Evolutionary conservation across 2,329 filamentous ascomycete species (phyloP), one percentile per base, ranked within the genome.

Genomic region (Talaromyces sp.): DNA sequence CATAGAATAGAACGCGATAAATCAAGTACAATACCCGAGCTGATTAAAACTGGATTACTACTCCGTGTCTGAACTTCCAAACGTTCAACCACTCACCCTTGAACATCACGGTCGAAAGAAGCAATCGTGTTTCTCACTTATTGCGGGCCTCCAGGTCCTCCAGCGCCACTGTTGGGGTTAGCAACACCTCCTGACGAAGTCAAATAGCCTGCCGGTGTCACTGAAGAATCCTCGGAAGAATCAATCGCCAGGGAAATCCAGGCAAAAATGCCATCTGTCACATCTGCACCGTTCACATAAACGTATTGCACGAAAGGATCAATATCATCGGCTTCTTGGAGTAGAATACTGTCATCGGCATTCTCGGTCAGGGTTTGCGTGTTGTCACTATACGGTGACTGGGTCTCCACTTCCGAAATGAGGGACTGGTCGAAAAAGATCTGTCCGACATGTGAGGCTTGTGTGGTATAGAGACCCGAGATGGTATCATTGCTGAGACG

Each of bases 401-500:
- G 77, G 10, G 73, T 73, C 67, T 87, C 82, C 63, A 89, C 84
- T 45, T 77, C 67, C 31, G 70, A 70, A 68, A 86, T 82, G 10
- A 90, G 82, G 67, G 80, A 78, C 72, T 88, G 83, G 73, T 90
- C 86, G 64, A 87, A 87, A 81, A 87, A 90, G 60, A 87, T 72
- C 73, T 90, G 87, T 19, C 87, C 87, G 45, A 89, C 81, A 75
- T 90, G 87, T 8, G 83, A 82, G 65, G 85, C 81, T 60, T 76
- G 79, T 13, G 74, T 24, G 14, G 68, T 70, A 66, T 73, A 75
- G 16, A 80, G 79, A 66, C 80, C 83, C 47, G 76, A 74, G 67
- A 85, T 50, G 24, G 47, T 50, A 31, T 31, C 47, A 24, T 50
- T 50, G 24, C 22, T 24, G 11, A 16, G 24, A 10, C 13, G 22